Base-by-base conservation (phyloP, 2,329 filamentous ascomycete species). In the Aspergillus ochraceoroseus region DNA sequence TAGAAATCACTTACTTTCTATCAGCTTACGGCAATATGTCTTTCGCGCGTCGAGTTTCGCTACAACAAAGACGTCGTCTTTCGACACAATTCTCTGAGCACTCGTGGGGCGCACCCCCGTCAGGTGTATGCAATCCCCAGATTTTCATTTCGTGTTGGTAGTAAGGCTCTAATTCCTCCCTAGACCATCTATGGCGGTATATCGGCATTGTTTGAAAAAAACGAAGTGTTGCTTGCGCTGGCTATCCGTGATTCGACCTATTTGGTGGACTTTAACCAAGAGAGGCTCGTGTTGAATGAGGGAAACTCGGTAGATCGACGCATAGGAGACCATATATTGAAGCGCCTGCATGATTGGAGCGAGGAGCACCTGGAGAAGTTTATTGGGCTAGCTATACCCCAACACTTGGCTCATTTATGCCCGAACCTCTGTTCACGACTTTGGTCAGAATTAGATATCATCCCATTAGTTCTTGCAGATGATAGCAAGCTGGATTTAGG, bases 401-500 rank as follows among this genome's bases (percentile, higher is more conserved):
- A 70, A 7, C 71, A 73, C 3, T 64, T 86, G 38, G 71, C 76
- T 30, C 65, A 75, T 7, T 68, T 77, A 54, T 83, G 78, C 54
- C 83, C 84, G 1, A 66, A 66, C 4, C 71, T 89, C 1, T 83
- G 81, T 51, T 79, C 83, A 0, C 77, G 78, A 22, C 71, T 92
- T 3, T 92, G 86, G 86, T 66, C 78, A 2, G 81, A 87, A 46
- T 68, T 89, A 23, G 86, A 92, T 57, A 79, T 89, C 41, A 76
- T 90, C 2, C 82, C 84, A 1, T 71, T 90, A 27, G 75, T 83
- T 3, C 71, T 87, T 47, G 68, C 66, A 3, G 65, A 59, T 26
- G 46, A 48, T 9, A 49, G 36, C n/a, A 41, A 52, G 18, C 36
- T 42, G 4, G 44, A 46, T 7, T 31, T 32, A 7, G 40, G 27